A percentile compares a stretch with the other conserved stretches of the same genome.
phyloP scores from a whole-genome alignment of 768 basidiomycete species.

The Boletus rubroflammeus region DNA sequence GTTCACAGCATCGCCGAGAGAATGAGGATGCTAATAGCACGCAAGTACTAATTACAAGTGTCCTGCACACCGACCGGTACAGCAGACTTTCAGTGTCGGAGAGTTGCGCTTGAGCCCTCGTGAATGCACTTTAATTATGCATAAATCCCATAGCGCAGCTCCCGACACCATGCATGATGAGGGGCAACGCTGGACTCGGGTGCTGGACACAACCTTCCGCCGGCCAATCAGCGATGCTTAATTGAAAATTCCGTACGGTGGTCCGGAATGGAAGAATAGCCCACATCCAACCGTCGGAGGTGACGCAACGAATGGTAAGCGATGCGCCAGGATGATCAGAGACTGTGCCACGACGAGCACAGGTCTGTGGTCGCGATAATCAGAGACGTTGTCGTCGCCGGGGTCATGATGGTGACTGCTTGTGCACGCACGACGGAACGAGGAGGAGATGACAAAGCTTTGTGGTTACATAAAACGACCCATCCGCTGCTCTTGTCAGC shows the following conservation, averaged over 20 bases:
- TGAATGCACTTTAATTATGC: background rate
- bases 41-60: no score
- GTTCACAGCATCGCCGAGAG: background rate
- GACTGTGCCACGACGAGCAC: background rate
- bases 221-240: background rate
- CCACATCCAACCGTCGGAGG: background rate
- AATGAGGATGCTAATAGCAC: background rate
- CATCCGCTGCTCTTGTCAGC: constrained; percentile 32
- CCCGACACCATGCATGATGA: background rate
- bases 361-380: background rate
- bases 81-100: background rate
- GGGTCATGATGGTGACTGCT: no score
- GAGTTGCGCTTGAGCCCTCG: no score
- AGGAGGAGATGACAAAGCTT: constrained; percentile 33
- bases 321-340: background rate
- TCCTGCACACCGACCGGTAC: background rate
- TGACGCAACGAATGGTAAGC: background rate
- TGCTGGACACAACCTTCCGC: background rate
- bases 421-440: background rate
- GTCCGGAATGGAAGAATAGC: background rate
- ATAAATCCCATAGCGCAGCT: background rate
- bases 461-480: constrained; percentile 35
- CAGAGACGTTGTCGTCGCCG: background rate
- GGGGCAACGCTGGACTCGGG: background rate
- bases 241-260: background rate